Evolutionary conservation across 331 rosid genomes (phyloP).

Genomic region (Quercus tomentella): DNA sequence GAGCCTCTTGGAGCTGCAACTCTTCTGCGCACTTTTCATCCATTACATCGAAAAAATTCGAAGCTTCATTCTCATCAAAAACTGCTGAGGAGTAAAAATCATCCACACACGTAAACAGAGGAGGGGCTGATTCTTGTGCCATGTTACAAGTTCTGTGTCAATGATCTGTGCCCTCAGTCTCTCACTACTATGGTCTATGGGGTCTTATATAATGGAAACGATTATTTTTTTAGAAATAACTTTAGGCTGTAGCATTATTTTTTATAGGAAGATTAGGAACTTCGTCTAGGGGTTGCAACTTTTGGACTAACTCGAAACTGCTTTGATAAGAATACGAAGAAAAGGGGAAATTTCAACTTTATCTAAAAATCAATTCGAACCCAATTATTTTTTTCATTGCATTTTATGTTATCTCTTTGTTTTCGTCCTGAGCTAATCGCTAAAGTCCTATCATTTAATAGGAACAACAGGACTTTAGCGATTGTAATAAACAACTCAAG

Average conservation of each 20-base stretch:
- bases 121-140: conserved; percentile 3
- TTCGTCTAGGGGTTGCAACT: background rate
- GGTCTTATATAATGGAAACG: background rate
- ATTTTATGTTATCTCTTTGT: background rate
- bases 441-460: too few relatives aligned
- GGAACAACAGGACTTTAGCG: too few relatives aligned
- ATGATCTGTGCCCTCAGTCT: background rate
- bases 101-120: conserved; percentile 1
- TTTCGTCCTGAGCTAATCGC: background rate
- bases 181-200: background rate
- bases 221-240: background rate
- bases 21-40: conserved; percentile 30
- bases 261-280: background rate
- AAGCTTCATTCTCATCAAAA: conserved; percentile 12
- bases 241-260: background rate
- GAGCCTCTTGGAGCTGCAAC: conserved; percentile 31
- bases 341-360: too few relatives aligned
- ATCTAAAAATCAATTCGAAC: too few relatives aligned
- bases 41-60: background rate
- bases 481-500: background rate
- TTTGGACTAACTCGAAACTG: background rate
- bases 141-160: background rate
- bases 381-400: background rate
- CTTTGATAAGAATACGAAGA: too few relatives aligned
- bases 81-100: conserved; percentile 33